Evolutionary conservation across 2,329 filamentous ascomycete genomes (phyloP), one percentile per base, ranked within the genome.

Genomic region (Rhinocladiella mackenziei): DNA sequence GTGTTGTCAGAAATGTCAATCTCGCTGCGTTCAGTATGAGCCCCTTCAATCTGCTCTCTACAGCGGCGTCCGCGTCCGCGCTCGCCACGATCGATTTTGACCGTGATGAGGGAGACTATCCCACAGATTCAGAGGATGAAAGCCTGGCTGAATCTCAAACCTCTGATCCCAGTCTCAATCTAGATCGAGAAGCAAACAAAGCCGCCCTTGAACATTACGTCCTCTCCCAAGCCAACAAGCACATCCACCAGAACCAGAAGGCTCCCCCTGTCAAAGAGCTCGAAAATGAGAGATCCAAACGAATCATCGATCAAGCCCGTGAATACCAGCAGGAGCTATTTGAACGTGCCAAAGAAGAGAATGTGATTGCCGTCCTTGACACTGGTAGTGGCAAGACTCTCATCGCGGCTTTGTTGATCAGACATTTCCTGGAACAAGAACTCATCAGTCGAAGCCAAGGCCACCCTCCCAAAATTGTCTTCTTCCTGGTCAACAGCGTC

Each of bases 321-420:
- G 88, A 95, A 58, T 98, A 97, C 59, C 92, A 98, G 62, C 70
- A 86, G 9, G 91, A 97, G 61, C 75, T 98, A 0, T 97, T 92
- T 58, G 87, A 96, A 62, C 78, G 78, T 52, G 91, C 92, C 3
- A 95, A 92, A 60, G 61, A 76, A 39, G 77, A 83, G 55, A 98
- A 98, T 60, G 85, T 83, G 5, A 94, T 98, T 55, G 89, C 92
- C 1, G 92, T 98, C 1, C 51, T 29, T 14, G 38, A 33, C n/a
- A 41, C 46, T 83, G 85, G 92, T 9, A 89, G 88, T 3, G 92
- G 92, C 2, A 98, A 98, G 67, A 98, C 92, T 0, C 72, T 96
- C n/a, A 96, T 98, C 56, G 89, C 92, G 0, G 89, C 87, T 1
- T 74, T 97, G 2, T 73, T 98, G 4, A 74, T 97, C 17, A 80